Conservation (phyloP, 2,329 filamentous ascomycete species). For the Colletotrichum costaricense region DNA sequence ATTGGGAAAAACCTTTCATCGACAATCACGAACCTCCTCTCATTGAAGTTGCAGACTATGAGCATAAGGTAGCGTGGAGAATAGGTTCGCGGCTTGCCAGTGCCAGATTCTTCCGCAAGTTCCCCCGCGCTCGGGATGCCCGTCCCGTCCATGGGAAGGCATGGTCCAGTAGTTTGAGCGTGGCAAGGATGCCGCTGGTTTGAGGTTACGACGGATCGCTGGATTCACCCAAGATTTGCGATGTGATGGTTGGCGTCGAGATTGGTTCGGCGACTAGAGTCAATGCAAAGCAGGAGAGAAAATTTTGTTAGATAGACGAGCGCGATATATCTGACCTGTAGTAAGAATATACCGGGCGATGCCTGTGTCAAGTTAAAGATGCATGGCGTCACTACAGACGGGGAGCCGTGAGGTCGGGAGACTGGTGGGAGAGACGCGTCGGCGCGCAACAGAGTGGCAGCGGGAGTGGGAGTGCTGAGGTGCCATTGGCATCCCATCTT, state of each 20-base stretch:
- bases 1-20: neutral
- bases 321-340: neutral
- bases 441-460: neutral
- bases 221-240: slow-evolving; percentile 2
- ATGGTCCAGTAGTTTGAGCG: slow-evolving; percentile 17
- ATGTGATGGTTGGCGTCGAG: neutral
- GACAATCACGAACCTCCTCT: neutral
- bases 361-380: slow-evolving; percentile 9
- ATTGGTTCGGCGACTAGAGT: slow-evolving; percentile 14
- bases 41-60: neutral
- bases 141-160: neutral
- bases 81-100: neutral
- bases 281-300: slow-evolving; percentile 9
- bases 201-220: neutral
- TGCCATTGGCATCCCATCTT: neutral
- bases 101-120: neutral
- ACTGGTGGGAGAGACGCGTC: neutral
- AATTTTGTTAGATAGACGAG: slow-evolving; percentile 15
- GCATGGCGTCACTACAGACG: slow-evolving; percentile 10
- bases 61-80: neutral
- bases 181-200: slow-evolving; percentile 14
- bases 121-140: slow-evolving; percentile 7
- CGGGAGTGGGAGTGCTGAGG: neutral
- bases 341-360: neutral
- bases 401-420: neutral